These are phyloP conservation scores for Fraxinus platypoda DNA, from an alignment of 305 asterid genomes.

Conservation along the genomic window DNA sequence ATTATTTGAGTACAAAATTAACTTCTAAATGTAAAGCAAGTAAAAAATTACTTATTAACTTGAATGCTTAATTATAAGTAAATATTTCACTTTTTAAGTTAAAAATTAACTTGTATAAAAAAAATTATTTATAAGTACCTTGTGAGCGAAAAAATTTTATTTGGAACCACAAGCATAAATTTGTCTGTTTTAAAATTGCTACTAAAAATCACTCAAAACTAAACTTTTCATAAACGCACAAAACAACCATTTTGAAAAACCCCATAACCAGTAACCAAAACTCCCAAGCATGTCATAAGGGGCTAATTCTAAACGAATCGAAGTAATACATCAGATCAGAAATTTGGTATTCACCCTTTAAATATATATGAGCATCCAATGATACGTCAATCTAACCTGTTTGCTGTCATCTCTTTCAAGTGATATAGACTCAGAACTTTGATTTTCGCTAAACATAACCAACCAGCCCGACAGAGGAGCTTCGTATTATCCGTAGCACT, in stretches of 20 bases:
- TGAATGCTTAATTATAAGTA: background rate
- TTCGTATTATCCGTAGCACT: background rate
- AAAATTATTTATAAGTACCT: background rate
- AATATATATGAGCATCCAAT: background rate
- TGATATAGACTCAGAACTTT: background rate
- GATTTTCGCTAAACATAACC: background rate
- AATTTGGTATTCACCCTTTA: background rate
- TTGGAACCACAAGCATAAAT: background rate
- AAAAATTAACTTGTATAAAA: background rate
- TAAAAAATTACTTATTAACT: background rate
- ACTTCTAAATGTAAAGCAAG: background rate
- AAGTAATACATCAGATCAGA: background rate
- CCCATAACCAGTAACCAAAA: background rate
- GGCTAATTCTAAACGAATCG: background rate
- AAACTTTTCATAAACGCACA: background rate
- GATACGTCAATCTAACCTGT: background rate
- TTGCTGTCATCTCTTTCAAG: background rate
- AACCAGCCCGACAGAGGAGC: background rate
- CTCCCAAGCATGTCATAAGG: background rate
- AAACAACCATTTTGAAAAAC: background rate
- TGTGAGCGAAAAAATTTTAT: background rate
- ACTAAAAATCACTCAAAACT: background rate
- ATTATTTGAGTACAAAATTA: background rate
- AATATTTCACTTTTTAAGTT: background rate
- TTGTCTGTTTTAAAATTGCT: background rate